Evolutionary conservation across 306 rosid species (phyloP), one percentile per base, ranked within the genome.

Genomic region (Ochetophila trinervis): DNA sequence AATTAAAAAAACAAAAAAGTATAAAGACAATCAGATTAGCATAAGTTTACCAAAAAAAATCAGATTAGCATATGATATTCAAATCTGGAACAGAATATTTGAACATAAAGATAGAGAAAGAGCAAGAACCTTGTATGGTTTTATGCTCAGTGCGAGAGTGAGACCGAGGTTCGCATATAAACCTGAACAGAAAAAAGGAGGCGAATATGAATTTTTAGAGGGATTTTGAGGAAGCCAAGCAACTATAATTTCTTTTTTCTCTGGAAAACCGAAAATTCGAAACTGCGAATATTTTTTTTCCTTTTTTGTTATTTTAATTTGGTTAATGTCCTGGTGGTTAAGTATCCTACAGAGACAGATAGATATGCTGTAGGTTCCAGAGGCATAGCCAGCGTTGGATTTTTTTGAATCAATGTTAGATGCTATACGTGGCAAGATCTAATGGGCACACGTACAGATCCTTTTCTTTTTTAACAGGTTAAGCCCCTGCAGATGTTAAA

Each of bases 161-260:
- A 55, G 57, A 74, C 13, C 16, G 23, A 20, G 51, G 65, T 49
- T 48, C 55, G 19, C 45, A 40, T 40, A 22, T 23, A 48, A 49
- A 67, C 45, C 65, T 36, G 22, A 71, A 62, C 7, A 19, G 21
- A 44, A n/a, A 35, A 47, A 68, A 36, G 63, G 69, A 60, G 65
- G 60, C 74, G 74, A 67, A 74, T 54, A 67, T 35, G 74, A 55
- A 68, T 48, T 54, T n/a, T 8, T 16, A 19, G 21, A 50, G 23
- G 54, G 19, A 50, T n/a, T 50, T 50, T 27, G 54, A 50, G 54
- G 20, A 50, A 50, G 21, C 54, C 11, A 50, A 16, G 54, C 54
- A 50, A 50, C 20, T 19, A 4, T 27, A 27, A 27, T 27, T 27
- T 27, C 4, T 17, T 16, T 50, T 50, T 50, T 30, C n/a, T 37